These are phyloP conservation scores for Podosphaera fusca DNA, from an alignment of 2,329 filamentous ascomycete genomes.

Conservation along the genomic window DNA sequence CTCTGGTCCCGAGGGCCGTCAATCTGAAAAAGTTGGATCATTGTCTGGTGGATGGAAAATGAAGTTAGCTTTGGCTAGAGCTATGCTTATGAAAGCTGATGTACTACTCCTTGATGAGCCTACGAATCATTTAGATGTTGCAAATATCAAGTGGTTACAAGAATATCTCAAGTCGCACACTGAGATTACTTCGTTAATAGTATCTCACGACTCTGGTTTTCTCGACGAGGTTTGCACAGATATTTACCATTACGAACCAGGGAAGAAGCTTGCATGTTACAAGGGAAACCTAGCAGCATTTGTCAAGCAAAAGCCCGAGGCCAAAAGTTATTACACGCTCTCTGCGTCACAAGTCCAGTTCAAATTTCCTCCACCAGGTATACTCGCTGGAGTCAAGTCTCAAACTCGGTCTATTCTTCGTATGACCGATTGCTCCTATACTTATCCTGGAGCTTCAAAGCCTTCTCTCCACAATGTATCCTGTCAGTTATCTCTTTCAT, in stretches of 20 bases:
- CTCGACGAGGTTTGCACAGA: conserved; percentile 94
- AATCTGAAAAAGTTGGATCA: conserved; percentile 76
- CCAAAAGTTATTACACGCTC: conserved; percentile 93
- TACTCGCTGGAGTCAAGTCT: conserved; percentile 86
- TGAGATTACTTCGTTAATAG: conserved; percentile 91
- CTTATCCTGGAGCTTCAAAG: conserved; percentile 76
- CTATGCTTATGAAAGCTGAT: conserved; percentile 93
- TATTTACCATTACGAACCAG: conserved; percentile 91
- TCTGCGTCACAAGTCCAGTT: conserved; percentile 76
- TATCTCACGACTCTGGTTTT: conserved; percentile 96
- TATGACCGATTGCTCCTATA: conserved; percentile 77
- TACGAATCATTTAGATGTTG: conserved; percentile 93
- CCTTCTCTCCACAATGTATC: conserved; percentile 72
- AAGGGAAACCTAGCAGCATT: conserved; percentile 66
- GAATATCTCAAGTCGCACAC: conserved; percentile 89
- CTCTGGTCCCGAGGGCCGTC: conserved; percentile 65
- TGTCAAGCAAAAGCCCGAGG: conserved; percentile 75
- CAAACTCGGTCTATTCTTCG: conserved; percentile 82
- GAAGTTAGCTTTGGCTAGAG: conserved; percentile 89
- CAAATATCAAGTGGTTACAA: conserved; percentile 88
- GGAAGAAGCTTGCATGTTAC: conserved; percentile 81
- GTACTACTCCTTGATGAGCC: conserved; percentile 93
- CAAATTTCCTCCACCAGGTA: conserved; percentile 93
- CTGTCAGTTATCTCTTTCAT: conserved; percentile 73
- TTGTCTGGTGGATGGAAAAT: conserved; percentile 99